Conservation (phyloP, 2,329 filamentous ascomycete species). For the Aschersonia sp. region DNA sequence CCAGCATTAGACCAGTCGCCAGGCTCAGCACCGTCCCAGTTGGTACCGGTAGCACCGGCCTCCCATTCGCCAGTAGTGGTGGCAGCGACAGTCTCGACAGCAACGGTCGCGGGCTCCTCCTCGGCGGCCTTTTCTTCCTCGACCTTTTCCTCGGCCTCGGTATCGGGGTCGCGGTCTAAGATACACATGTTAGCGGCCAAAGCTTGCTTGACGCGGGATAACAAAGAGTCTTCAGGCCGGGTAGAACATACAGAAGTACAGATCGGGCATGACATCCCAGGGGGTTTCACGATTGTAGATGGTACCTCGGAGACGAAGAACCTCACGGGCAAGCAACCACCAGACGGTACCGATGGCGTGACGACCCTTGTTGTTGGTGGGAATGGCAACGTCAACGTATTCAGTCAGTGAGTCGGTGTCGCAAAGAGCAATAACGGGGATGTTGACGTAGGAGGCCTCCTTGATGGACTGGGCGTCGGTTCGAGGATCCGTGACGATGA, state of each 20-base stretch:
- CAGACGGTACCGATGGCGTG: conserved; percentile 97
- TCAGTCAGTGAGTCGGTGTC: conserved; percentile 99
- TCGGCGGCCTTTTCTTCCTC: conserved; percentile 79
- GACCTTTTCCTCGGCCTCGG: conserved; percentile 96
- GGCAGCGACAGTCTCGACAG: conserved; percentile 67
- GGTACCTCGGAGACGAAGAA: conserved; percentile 95
- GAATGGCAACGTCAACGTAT: conserved; percentile 99
- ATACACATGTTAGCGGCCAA: conserved; percentile 6
- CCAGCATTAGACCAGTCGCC: conserved; percentile 44
- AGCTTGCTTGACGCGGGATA: not conserved
- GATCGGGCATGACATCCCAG: conserved; percentile 99
- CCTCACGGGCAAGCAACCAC: conserved; percentile 99
- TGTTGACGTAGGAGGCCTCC: conserved; percentile 99
- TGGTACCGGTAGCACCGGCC: conserved; percentile 50
- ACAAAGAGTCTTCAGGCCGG: not conserved
- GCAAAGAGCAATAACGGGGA: conserved; percentile 97
- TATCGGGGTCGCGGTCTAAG: conserved; percentile 89
- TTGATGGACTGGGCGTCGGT: conserved; percentile 99
- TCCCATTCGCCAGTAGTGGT: conserved; percentile 68
- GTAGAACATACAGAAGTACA: conserved; percentile 77
- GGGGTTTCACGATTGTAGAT: conserved; percentile 90
- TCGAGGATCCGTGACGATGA: conserved; percentile 98
- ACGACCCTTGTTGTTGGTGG: conserved; percentile 99
- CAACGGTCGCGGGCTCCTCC: conserved; percentile 69
- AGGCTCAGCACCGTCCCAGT: conserved; percentile 41